These are phyloP conservation scores for Monosporascus sp. DNA, from an alignment of 2,329 filamentous ascomycete genomes.

Conservation along the genomic window DNA sequence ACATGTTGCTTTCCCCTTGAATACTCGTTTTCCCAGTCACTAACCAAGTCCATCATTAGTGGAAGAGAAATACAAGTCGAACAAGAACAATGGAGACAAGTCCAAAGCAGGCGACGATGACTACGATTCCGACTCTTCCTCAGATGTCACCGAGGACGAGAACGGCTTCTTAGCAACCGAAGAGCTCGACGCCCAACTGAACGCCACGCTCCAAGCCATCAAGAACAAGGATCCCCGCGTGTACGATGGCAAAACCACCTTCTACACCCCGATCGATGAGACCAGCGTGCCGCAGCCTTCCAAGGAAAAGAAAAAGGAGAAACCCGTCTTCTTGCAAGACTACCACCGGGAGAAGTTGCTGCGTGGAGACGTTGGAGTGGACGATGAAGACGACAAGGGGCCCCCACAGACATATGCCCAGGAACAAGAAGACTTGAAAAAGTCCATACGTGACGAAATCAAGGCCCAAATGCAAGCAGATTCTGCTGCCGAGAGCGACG, in stretches of 20 bases:
- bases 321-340: slow-evolving; percentile 79
- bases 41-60: slow-evolving; percentile 46
- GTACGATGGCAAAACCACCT: slow-evolving; percentile 75
- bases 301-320: slow-evolving; percentile 60
- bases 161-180: slow-evolving; percentile 82
- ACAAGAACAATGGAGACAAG: slow-evolving; percentile 38
- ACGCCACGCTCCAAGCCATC: slow-evolving; percentile 81
- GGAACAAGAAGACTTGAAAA: slow-evolving; percentile 81
- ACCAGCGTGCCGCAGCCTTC: slow-evolving; percentile 21
- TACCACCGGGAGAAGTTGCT: slow-evolving; percentile 92
- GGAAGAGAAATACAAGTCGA: slow-evolving; percentile 73
- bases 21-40: background rate
- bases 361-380: slow-evolving; percentile 59
- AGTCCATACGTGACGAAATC: slow-evolving; percentile 74
- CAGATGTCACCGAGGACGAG: slow-evolving; percentile 83
- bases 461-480: slow-evolving; percentile 55
- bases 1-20: background rate
- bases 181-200: slow-evolving; percentile 80
- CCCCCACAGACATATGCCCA: slow-evolving; percentile 71
- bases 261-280: slow-evolving; percentile 65
- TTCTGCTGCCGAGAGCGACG: slow-evolving; percentile 42
- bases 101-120: slow-evolving; percentile 42
- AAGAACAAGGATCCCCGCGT: slow-evolving; percentile 85
- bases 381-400: slow-evolving; percentile 49
- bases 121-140: slow-evolving; percentile 61